These are phyloP conservation scores for Crithidia sp. DNA, from an alignment of 208 protist genomes.

Conservation along the genomic window DNA sequence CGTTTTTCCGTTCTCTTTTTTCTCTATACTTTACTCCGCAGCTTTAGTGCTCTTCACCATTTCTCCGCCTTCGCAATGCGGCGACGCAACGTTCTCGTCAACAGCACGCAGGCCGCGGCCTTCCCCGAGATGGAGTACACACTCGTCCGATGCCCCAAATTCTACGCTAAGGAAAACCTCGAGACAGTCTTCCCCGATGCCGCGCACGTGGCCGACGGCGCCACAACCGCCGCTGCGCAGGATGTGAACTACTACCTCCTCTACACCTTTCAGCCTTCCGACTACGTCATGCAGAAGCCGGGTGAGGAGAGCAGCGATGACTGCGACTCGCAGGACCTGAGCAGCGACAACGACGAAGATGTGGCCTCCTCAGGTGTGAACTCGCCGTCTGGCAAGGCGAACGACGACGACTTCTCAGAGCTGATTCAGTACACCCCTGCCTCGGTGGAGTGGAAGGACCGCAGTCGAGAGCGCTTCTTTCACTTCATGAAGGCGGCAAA, in stretches of 20 bases:
- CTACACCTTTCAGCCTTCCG: constrained; percentile 51
- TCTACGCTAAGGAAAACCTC: constrained; percentile 45
- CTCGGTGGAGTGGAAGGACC: constrained; percentile 53
- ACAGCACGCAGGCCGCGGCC: not conserved
- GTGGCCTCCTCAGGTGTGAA: not conserved
- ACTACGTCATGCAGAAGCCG: constrained; percentile 27
- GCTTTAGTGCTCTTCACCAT: not conserved
- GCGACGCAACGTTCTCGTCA: constrained; percentile 24
- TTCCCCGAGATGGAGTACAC: constrained; percentile 39
- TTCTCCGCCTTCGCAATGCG: constrained; percentile 8
- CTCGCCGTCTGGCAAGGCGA: not conserved
- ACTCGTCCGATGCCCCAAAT: constrained; percentile 39
- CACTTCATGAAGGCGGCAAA: constrained; percentile 34
- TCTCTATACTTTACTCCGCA: not conserved
- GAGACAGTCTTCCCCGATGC: constrained; percentile 49
- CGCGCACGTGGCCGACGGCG: not conserved
- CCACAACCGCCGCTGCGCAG: not conserved
- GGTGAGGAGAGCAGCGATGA: constrained; percentile 11
- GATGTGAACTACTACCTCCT: constrained; percentile 33
- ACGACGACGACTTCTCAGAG: constrained; percentile 31
- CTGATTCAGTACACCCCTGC: constrained; percentile 38
- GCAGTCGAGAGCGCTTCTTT: constrained; percentile 52
- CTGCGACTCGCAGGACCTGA: constrained; percentile 23
- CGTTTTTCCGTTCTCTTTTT: not conserved
- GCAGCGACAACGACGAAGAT: constrained; percentile 26